Conservation (phyloP, 2,329 filamentous ascomycete genomes). For the Zalaria obscura region DNA sequence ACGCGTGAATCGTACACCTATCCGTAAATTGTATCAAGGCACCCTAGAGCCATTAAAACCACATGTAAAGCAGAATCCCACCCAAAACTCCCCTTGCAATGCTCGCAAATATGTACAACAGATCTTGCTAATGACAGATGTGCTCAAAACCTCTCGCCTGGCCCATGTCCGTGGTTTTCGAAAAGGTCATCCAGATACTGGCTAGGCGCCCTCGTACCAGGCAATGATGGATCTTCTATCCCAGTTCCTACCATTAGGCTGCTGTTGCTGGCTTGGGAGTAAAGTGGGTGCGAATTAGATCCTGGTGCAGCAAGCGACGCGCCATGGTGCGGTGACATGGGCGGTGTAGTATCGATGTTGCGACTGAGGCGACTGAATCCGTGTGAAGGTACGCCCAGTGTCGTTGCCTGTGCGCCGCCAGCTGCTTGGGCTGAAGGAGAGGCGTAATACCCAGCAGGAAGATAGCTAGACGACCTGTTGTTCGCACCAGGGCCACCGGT, state of each 20-base stretch:
- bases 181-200: conserved; percentile 84
- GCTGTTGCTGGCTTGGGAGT: conserved; percentile 21
- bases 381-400: conserved; percentile 25
- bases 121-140: not conserved
- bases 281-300: conserved; percentile 6
- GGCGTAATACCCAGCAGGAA: conserved; percentile 86
- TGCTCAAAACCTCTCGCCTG: conserved; percentile 5
- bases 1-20: too few relatives aligned
- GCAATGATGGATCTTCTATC: conserved; percentile 29
- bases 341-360: conserved; percentile 12
- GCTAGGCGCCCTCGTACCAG: conserved; percentile 64
- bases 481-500: conserved; percentile 14
- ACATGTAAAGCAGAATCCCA: too few relatives aligned
- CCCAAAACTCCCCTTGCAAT: not conserved
- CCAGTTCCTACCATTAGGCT: conserved; percentile 17
- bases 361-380: conserved; percentile 14
- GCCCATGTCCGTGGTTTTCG: conserved; percentile 47
- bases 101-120: not conserved
- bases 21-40: too few relatives aligned
- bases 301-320: too few relatives aligned
- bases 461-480: conserved; percentile 61
- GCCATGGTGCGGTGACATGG: conserved; percentile 6
- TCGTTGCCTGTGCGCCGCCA: conserved; percentile 23
- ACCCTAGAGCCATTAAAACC: too few relatives aligned
- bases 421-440: conserved; percentile 43